Evolutionary conservation across 176 grass and related monocot genomes (phyloP).

Genomic region (Oryza meyeriana): DNA sequence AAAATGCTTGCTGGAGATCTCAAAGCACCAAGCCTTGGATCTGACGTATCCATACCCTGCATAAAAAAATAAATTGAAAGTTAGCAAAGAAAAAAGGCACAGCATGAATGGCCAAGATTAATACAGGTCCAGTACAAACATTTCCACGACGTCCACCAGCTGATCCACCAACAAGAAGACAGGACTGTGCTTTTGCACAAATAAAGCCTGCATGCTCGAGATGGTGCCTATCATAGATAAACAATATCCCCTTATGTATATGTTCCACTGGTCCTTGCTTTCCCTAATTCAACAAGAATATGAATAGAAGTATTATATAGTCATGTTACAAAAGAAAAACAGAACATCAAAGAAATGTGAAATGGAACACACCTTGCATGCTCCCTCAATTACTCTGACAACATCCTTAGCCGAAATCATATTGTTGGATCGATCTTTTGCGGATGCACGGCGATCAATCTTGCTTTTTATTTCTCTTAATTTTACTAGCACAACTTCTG

Average conservation of each 20-base stretch:
- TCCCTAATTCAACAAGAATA: slow-evolving; percentile 60
- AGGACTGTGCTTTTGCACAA: slow-evolving; percentile 94
- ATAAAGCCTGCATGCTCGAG: slow-evolving; percentile 97
- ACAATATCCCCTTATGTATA: slow-evolving; percentile 86
- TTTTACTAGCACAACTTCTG: slow-evolving; percentile 92
- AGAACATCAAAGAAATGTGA: neutral
- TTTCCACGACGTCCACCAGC: slow-evolving; percentile 50
- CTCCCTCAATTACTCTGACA: slow-evolving; percentile 81
- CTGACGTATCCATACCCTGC: slow-evolving; percentile 59
- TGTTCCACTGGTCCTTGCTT: slow-evolving; percentile 99
- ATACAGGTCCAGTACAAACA: slow-evolving; percentile 43
- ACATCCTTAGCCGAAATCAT: slow-evolving; percentile 89
- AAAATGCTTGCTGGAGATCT: slow-evolving; percentile 65
- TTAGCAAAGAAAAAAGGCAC: neutral
- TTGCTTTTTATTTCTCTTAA: slow-evolving; percentile 96
- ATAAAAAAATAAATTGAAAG: slow-evolving; percentile 10
- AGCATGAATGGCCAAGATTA: neutral
- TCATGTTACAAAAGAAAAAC: slow-evolving; percentile 11
- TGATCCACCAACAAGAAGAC: slow-evolving; percentile 85
- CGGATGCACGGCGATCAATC: slow-evolving; percentile 65
- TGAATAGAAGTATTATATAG: slow-evolving; percentile 7
- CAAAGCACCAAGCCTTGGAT: slow-evolving; percentile 67
- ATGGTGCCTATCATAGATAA: slow-evolving; percentile 95
- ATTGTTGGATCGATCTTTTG: slow-evolving; percentile 80
- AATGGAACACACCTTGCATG: slow-evolving; percentile 60